Conservation (phyloP, 306 rosid genomes). For the Citrullus colocynthis region DNA sequence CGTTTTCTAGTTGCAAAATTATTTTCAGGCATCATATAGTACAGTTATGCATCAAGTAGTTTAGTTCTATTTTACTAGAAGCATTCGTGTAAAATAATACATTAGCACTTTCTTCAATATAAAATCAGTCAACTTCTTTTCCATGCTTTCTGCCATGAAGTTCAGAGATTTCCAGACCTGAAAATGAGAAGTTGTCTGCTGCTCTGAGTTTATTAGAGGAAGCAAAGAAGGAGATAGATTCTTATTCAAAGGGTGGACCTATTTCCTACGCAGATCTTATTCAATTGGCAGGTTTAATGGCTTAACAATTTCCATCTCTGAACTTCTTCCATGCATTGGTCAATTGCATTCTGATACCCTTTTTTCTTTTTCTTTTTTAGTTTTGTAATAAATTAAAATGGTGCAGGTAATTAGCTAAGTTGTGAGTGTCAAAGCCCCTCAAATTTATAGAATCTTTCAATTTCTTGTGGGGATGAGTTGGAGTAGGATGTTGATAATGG, state of each 20-base stretch:
- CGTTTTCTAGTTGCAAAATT: neutral
- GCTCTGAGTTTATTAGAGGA: slow-evolving; percentile 68
- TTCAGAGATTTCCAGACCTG: slow-evolving; percentile 93
- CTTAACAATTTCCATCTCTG: neutral
- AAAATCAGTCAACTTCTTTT: neutral
- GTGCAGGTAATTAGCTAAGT: neutral
- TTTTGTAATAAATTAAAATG: neutral
- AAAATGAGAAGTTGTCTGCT: slow-evolving; percentile 57
- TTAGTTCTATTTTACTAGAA: neutral
- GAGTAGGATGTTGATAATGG: neutral
- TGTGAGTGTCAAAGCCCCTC: neutral
- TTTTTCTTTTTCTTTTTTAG: neutral
- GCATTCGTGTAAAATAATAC: neutral
- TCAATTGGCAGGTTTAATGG: slow-evolving; percentile 55
- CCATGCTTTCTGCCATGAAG: slow-evolving; percentile 38
- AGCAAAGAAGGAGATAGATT: slow-evolving; percentile 86
- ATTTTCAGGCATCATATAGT: neutral
- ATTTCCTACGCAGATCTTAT: slow-evolving; percentile 82
- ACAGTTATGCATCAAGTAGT: neutral
- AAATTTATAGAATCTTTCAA: neutral
- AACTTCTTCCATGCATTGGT: neutral
- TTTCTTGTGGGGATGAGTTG: neutral
- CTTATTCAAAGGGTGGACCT: slow-evolving; percentile 81
- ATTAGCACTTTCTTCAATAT: neutral
- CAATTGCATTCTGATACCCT: neutral